phyloP scores from a whole-genome alignment of 192 early-diverging fungal genomes.

The Coemansia sp. region DNA sequence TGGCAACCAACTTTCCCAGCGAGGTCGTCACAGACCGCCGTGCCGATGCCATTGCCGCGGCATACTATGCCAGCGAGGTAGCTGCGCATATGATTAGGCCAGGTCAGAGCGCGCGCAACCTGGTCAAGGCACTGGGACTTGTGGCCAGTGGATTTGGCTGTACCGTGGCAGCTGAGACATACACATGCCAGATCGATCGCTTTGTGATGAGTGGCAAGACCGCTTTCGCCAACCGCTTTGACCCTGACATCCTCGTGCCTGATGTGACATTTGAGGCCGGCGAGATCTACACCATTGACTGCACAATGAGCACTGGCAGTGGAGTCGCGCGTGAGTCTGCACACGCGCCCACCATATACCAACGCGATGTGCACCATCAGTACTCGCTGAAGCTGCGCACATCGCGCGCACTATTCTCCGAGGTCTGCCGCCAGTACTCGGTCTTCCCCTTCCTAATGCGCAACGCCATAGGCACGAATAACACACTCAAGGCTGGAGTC shows the following conservation, averaged over 20 bases:
- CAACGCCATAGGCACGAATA: constrained; percentile 29
- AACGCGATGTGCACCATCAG: constrained; percentile 70
- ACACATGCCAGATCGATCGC: constrained; percentile 69
- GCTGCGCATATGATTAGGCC: constrained; percentile 76
- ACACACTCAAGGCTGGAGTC: constrained; percentile 60
- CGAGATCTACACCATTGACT: constrained; percentile 72
- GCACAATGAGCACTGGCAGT: constrained; percentile 65
- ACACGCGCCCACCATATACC: constrained; percentile 62
- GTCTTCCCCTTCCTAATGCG: constrained; percentile 78
- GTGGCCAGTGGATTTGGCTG: constrained; percentile 62
- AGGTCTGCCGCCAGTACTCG: constrained; percentile 60
- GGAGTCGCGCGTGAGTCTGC: constrained; percentile 58
- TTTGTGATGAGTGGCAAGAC: constrained; percentile 70
- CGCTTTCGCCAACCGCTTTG: constrained; percentile 58
- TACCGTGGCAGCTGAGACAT: constrained; percentile 65
- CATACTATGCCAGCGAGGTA: constrained; percentile 80
- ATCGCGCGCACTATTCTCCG: constrained; percentile 58
- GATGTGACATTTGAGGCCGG: constrained; percentile 71
- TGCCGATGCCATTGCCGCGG: constrained; percentile 80
- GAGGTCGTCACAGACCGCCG: constrained; percentile 64
- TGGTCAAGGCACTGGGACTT: constrained; percentile 61
- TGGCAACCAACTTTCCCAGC: constrained; percentile 64
- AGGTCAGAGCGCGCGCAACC: constrained; percentile 60
- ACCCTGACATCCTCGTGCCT: constrained; percentile 57
- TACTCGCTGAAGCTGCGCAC: constrained; percentile 72